Base-by-base conservation (phyloP, 306 rosid genomes). In the Trifolium dubium region DNA sequence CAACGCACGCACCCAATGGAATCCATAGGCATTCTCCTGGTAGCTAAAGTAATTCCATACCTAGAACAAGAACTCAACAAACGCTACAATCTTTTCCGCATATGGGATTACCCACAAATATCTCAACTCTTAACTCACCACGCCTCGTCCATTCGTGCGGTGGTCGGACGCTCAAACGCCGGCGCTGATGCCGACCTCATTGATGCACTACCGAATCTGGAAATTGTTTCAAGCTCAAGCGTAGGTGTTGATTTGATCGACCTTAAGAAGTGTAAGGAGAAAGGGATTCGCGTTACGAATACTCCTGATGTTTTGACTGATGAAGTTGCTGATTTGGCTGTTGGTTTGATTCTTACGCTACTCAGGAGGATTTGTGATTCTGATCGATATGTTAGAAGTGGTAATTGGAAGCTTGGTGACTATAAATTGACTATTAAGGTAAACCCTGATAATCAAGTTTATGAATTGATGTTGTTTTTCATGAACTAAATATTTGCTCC, bases 281-380 rank as follows among this genome's bases (percentile, higher is more conserved):
- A 73, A 70, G 91, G 97, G 73, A 83, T 94, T 69, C 66, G 86
- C 41, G 98, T 93, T 6, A 91, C 91, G 19, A 78, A 89, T 64
- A 91, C 98, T 0, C 97, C 92, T 0, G 91, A 88, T 17, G 98
- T 88, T 7, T 74, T 94, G 88, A 89, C 96, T 1, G 95, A 94
- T 0, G 98, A 94, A 0, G 92, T 83, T 2, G 96, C 94, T 2
- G 97, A 94, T 50, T 76, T 88, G 43, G 82, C 97, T 0, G 82
- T 93, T 3, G 91, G 94, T 0, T 62, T 91, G 77, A 77, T 84
- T 5, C 29, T 89, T 8, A 86, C 92, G 0, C 83, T 91, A 4
- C 46, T 87, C 77, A 69, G 98, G 68, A 74, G 89, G 79, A 66
- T 94, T 13, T 88, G 85, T 13, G 87, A 74, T 54, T 63, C 92